A percentile compares a stretch with the other conserved stretches of the same genome.
Conservation (phyloP, 352 stramenopile species). For the Globisporangium heterothallicum region DNA sequence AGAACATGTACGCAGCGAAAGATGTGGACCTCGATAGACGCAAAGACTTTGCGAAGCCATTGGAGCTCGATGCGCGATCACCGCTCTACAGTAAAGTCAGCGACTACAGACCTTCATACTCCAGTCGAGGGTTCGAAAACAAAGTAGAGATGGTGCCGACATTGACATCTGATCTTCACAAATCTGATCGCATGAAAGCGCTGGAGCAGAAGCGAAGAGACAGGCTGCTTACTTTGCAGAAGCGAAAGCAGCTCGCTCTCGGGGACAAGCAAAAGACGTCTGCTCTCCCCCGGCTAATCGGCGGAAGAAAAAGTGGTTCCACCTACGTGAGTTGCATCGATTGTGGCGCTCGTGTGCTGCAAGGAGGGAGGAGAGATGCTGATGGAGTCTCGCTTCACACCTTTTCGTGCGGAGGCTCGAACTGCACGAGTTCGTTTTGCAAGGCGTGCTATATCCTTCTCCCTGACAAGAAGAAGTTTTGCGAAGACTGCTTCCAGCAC, state of each 20-base stretch:
- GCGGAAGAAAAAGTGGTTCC: slow-evolving; percentile 63
- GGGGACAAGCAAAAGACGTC: slow-evolving; percentile 49
- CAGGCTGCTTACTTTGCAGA: slow-evolving; percentile 34
- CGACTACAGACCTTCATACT: neutral
- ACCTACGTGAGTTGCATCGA: slow-evolving; percentile 51
- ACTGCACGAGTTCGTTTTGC: slow-evolving; percentile 62
- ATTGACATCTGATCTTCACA: slow-evolving; percentile 28
- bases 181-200: slow-evolving; percentile 41
- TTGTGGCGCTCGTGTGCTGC: slow-evolving; percentile 32
- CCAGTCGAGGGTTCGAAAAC: neutral
- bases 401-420: slow-evolving; percentile 39
- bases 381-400: slow-evolving; percentile 1
- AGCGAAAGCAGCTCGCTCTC: slow-evolving; percentile 52
- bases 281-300: slow-evolving; percentile 59
- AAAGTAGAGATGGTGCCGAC: neutral
- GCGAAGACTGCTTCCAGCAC: slow-evolving; percentile 73
- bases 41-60: neutral
- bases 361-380: slow-evolving; percentile 23
- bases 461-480: slow-evolving; percentile 45
- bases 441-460: slow-evolving; percentile 38
- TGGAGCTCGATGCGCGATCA: neutral
- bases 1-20: slow-evolving; percentile 15
- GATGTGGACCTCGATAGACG: too few species aligned
- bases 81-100: neutral
- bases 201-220: slow-evolving; percentile 58